Evolutionary conservation across 768 basidiomycete species (phyloP).

Genomic region (Phylloporus sp.): DNA sequence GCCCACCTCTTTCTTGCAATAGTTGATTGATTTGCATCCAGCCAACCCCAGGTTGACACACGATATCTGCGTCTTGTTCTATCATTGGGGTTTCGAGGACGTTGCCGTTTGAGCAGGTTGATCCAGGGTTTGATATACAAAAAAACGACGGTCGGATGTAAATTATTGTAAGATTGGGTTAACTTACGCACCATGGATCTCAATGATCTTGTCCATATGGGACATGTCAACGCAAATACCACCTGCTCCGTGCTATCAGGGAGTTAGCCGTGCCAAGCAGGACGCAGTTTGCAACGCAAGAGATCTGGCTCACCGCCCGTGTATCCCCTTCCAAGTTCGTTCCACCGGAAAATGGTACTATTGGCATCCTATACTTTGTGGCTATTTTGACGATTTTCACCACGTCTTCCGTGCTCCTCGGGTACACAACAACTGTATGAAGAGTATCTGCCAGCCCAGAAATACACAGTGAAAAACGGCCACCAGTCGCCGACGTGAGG

Average conservation of each 20-base stretch:
- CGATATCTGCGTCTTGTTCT: constrained; percentile 70
- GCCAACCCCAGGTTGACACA: constrained; percentile 68
- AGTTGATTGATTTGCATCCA: constrained; percentile 74
- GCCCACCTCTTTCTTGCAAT: constrained; percentile 54
- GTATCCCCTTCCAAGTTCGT: constrained; percentile 81
- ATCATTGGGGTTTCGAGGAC: neutral
- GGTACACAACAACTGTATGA: constrained; percentile 64
- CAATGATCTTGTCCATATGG: constrained; percentile 73
- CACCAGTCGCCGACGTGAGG: too few species aligned
- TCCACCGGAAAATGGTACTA: constrained; percentile 76
- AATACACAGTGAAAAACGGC: neutral
- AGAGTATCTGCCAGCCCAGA: constrained; percentile 29
- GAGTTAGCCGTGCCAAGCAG: neutral
- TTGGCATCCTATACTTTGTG: constrained; percentile 68
- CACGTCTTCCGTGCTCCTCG: constrained; percentile 74
- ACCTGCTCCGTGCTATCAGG: constrained; percentile 31
- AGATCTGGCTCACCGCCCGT: constrained; percentile 43
- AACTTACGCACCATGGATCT: constrained; percentile 56
- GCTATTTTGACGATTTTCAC: constrained; percentile 74
- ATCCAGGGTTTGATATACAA: neutral
- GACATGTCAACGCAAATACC: constrained; percentile 82
- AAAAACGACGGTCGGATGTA: neutral
- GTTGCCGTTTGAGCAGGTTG: neutral
- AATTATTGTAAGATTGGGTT: neutral
- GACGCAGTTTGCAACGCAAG: neutral